Evolutionary conservation across 1,284 basidiomycete genomes (phyloP), one percentile per base, ranked within the genome.

Genomic region (Meripilus lineatus): DNA sequence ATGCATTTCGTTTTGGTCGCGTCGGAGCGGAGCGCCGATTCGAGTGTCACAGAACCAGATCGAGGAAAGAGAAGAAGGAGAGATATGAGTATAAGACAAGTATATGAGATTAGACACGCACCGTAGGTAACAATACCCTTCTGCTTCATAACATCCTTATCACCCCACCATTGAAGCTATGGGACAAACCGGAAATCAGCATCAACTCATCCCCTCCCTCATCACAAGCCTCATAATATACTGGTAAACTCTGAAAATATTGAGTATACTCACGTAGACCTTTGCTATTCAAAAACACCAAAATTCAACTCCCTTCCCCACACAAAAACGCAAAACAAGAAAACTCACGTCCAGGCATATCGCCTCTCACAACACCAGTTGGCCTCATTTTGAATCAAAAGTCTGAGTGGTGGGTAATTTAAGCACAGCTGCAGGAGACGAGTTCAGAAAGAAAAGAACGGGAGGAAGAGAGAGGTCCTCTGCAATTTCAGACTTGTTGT

Each of bases 81-180:
- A 21, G 36, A 4, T 38, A 24, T 18, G 23, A 35, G 22, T n/a
- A 15, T 22, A 24, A 38, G 14, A 37, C 37, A 34, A 13, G 17
- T 20, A 45, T 34, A 33, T 42, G 32, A 48, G 4, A 20, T 13
- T 5, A 13, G 8, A 24, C 28, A 75, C 88, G 66, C 58, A 95
- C 93, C 73, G 74, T 96, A 96, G 58, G 74, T 68, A 45, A 77
- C 69, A 50, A 95, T 74, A 48, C 92, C 90, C 69, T 79, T 90
- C 63, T 93, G 89, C 66, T 74, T 83, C 40, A 67, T 53, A 33
- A 70, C 74, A 48, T 76, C 75, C 62, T 81, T 79, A 68, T 87
- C 84, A 70, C 93, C 93, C 93, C 93, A 96, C 93, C 93, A 95
- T n/a, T n/a, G n/a, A 44, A 84, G 72, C 10, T 30, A 10, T n/a